A percentile compares a stretch with the other conserved stretches of the same genome.
Conservation (phyloP, 306 rosid species). For the Trifolium fragiferum region DNA sequence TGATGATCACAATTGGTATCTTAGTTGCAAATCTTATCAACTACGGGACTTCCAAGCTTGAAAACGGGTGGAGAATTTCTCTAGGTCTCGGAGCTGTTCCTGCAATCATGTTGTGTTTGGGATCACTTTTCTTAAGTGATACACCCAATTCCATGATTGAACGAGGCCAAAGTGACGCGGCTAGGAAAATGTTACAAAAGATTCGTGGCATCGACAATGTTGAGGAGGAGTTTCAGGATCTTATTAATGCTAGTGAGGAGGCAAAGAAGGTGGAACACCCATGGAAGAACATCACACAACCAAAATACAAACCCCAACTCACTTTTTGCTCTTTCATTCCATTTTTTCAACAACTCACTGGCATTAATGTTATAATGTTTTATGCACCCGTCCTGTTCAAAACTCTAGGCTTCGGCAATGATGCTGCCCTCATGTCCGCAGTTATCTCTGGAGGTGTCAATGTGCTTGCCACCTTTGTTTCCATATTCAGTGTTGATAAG, state of each 20-base stretch:
- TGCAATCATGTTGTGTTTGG: constrained; percentile 29
- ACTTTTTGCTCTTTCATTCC: constrained; percentile 22
- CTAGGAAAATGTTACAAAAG: constrained; percentile 25
- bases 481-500: constrained; percentile 30
- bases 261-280: constrained; percentile 31
- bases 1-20: constrained; percentile 52
- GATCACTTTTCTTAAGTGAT: constrained; percentile 38
- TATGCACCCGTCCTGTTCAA: constrained; percentile 37
- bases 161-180: constrained; percentile 32
- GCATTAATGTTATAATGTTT: constrained; percentile 34
- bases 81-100: constrained; percentile 46
- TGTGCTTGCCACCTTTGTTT: constrained; percentile 32
- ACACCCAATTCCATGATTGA: constrained; percentile 48
- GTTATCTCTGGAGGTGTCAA: constrained; percentile 40
- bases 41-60: constrained; percentile 10
- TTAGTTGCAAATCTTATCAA: constrained; percentile 44
- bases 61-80: constrained; percentile 42
- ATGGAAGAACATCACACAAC: constrained; percentile 37
- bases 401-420: constrained; percentile 33
- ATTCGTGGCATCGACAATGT: constrained; percentile 38
- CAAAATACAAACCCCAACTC: constrained; percentile 37
- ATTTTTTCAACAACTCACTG: constrained; percentile 30
- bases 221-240: constrained; percentile 35
- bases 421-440: constrained; percentile 36
- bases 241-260: constrained; percentile 38